Percentiles rank a stretch among this genome's conserved stretches.
These are phyloP conservation scores for Vachellia pachyceras DNA, from an alignment of 306 rosid genomes.

Conservation along the genomic window DNA sequence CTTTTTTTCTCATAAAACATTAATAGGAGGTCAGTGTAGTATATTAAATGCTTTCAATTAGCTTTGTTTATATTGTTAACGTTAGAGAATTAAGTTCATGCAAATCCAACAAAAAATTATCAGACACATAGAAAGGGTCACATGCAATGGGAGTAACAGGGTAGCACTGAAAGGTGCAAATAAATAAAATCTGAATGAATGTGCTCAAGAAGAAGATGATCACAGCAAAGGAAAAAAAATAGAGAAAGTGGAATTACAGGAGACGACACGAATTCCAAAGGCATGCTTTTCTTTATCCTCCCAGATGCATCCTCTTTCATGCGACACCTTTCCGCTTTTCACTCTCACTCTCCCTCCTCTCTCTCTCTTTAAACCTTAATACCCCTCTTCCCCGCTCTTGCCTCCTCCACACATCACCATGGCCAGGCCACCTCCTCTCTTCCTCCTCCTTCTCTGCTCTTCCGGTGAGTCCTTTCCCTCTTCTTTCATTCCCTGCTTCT, in stretches of 20 bases:
- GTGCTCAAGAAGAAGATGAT: neutral
- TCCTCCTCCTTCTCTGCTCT: constrained; percentile 45
- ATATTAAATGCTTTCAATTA: neutral
- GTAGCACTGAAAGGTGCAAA: neutral
- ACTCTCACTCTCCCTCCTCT: neutral
- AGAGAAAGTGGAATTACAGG: neutral
- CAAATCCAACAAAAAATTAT: too few species aligned
- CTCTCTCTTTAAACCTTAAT: too few species aligned
- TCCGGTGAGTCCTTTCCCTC: constrained; percentile 49
- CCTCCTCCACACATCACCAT: constrained; percentile 40
- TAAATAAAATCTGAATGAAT: too few species aligned
- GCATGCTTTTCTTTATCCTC: constrained; percentile 39
- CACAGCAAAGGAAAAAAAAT: too few species aligned
- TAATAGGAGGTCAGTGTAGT: neutral
- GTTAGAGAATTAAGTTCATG: too few species aligned
- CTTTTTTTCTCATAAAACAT: neutral
- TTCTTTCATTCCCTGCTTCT: neutral
- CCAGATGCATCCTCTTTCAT: constrained; percentile 10
- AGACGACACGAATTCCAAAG: constrained; percentile 29
- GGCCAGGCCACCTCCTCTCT: constrained; percentile 52
- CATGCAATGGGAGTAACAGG: neutral
- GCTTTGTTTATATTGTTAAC: too few species aligned
- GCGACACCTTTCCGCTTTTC: constrained; percentile 26
- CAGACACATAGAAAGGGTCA: too few species aligned
- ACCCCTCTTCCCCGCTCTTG: neutral